phyloP scores from a whole-genome alignment of 305 asterid species.

The Rubia balearica region DNA sequence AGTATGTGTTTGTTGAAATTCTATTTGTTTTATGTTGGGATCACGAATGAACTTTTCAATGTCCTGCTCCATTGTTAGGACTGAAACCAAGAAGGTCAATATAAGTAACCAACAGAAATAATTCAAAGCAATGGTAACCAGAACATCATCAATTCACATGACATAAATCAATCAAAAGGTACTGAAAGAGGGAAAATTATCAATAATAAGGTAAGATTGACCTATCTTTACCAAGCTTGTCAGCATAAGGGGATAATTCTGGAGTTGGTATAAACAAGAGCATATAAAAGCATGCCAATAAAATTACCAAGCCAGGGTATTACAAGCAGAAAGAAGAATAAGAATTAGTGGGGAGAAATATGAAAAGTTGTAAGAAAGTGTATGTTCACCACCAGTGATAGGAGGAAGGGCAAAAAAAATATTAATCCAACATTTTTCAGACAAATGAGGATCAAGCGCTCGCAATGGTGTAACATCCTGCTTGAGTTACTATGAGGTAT shows the following conservation, averaged over 20 bases:
- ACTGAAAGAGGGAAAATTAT: background rate
- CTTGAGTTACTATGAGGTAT: too few relatives aligned
- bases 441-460: too few relatives aligned
- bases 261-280: background rate
- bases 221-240: background rate
- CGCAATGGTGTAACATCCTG: too few relatives aligned
- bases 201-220: background rate
- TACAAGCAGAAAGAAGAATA: too few relatives aligned
- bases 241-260: background rate
- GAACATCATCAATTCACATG: background rate
- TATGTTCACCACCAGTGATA: too few relatives aligned
- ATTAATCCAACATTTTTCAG: too few relatives aligned
- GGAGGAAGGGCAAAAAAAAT: too few relatives aligned
- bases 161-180: background rate
- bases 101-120: constrained; percentile 1
- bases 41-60: constrained; percentile 83
- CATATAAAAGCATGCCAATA: background rate
- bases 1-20: constrained; percentile 54
- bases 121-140: background rate
- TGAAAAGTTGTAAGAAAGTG: background rate
- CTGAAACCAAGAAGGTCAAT: constrained; percentile 33
- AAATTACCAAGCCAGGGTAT: background rate
- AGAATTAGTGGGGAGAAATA: too few relatives aligned
- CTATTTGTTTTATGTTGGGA: constrained; percentile 86
- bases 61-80: constrained; percentile 93